Evolutionary conservation across 2,329 filamentous ascomycete species (phyloP), one percentile per base, ranked within the genome.

Genomic region (Xylaria sp.): DNA sequence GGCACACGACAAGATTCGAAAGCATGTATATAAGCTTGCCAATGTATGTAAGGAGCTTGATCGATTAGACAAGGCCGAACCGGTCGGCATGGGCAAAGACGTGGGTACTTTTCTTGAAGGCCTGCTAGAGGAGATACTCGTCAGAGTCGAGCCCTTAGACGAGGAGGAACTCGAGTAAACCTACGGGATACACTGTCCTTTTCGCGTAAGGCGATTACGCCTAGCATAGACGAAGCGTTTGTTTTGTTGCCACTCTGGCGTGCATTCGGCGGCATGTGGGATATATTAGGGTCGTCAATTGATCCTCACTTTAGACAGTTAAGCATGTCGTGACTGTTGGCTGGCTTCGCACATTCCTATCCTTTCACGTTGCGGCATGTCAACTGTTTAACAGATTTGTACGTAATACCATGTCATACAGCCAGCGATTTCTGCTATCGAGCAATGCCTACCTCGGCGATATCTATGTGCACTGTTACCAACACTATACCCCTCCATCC

Each of bases 41-140:
- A 89, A 92, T 68, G 85, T 95, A 27, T 97, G 97, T 80, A 91
- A 91, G 76, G 94, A 97, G 78, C 93, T 99, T 75, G 95, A 99
- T 79, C 88, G 92, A 71, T 92, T 90, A 80, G 96, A 99, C 80
- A 92, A 91, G 78, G 88, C 90, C 51, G 92, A 93, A 73, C 93
- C 94, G 5, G 93, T 98, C 11, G 93, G 94, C 0, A 98, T 98
- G 95, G 95, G 94, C 0, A 90, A 93, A 53, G 94, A 95, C 30
- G 94, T 97, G 1, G 90, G 90, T 53, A 93, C 92, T 0, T 97
- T 98, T 74, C 81, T 98, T 7, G 96, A 99, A 79, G 95, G 94
- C 0, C 88, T 98, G 70, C 82, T 99, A 39, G 96, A 99, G 79
- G 96, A 99, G 83, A 91, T 99, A 27, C 83, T 99, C 24, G 94